Percentiles rank a stretch among this genome's conserved stretches.
Evolutionary conservation across 2,329 filamentous ascomycete species (phyloP).

Genomic region (Ceratocystis diversiconidia): DNA sequence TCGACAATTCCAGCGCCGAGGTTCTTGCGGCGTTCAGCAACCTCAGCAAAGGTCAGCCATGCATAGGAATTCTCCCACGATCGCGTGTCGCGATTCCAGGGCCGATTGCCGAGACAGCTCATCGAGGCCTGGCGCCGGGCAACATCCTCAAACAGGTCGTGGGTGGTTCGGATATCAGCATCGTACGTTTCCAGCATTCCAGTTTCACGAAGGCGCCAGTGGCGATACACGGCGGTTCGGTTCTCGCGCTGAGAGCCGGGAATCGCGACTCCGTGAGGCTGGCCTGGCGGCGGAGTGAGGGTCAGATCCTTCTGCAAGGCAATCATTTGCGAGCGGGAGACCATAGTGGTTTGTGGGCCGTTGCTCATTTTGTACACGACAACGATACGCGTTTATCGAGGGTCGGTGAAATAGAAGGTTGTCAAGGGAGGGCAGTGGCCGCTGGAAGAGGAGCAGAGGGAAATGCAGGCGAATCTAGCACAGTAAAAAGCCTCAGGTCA

Average conservation of each 20-base stretch:
- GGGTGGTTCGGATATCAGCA: slow-evolving; percentile 53
- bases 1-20: slow-evolving; percentile 76
- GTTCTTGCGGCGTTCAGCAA: slow-evolving; percentile 66
- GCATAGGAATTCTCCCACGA: slow-evolving; percentile 59
- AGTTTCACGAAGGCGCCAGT: slow-evolving; percentile 62
- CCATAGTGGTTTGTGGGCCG: background rate
- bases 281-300: slow-evolving; percentile 52
- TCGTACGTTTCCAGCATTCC: slow-evolving; percentile 58
- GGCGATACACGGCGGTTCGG: slow-evolving; percentile 64
- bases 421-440: background rate
- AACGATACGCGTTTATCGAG: background rate
- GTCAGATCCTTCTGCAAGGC: slow-evolving; percentile 32
- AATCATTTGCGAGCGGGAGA: slow-evolving; percentile 4
- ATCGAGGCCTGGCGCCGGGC: slow-evolving; percentile 49
- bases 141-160: slow-evolving; percentile 66
- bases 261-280: slow-evolving; percentile 64
- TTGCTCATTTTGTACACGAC: background rate
- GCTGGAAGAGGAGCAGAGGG: background rate
- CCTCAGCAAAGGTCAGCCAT: slow-evolving; percentile 71
- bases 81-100: slow-evolving; percentile 62
- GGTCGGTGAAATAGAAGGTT: background rate
- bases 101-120: slow-evolving; percentile 64
- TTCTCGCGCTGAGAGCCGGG: slow-evolving; percentile 60
- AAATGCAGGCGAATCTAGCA: background rate
- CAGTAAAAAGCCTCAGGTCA: background rate